Evolutionary conservation across 2,329 filamentous ascomycete species (phyloP), one percentile per base, ranked within the genome.

Genomic region (Cladosporium sp.): DNA sequence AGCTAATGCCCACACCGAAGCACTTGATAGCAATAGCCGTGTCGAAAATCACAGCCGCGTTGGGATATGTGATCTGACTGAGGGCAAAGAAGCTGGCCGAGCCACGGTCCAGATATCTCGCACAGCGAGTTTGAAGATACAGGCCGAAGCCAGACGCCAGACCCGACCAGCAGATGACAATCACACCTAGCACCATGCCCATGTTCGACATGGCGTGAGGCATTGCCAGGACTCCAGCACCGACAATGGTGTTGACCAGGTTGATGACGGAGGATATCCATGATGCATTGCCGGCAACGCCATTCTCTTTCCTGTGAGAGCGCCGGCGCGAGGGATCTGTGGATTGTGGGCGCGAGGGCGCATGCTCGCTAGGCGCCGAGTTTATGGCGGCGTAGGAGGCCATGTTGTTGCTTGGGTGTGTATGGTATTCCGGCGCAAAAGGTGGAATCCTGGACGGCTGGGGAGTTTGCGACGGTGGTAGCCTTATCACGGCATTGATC

Each of bases 1-100:
- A 99, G 72, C 93, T 97, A 66, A 98, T 92, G 25, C 91, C 95
- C 11, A 99, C 95, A 43, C 95, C 95, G 76, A 99, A 99, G 79
- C 95, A 99, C 78, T 99, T 99, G 75, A 99, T 88, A 14, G 94
- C 93, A 76, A 99, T 99, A 6, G 95, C 95, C 7, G 90, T 89
- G 79, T 99, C 95, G 77, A 99, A 99, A 54, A 98, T 84, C 56
- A 99, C 92, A 10, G 95, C 92, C 2, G 94, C 93, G 76, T 97
- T 97, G 1, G 95, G 95, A 74, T 98, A 99, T 5, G 95, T 98
- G 68, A 99, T 87, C 77, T 99, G 94, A 16, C 93, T 97, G 18
- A 99, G 83, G n/a, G 94, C 93, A 75, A 97, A 97, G 81, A 99
- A 99, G 39, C 93, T 97, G 0, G 93, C 87, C 5, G 87, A 87